These are phyloP conservation scores for Phytophthora multivora DNA, from an alignment of 352 stramenopile species.

Conservation along the genomic window DNA sequence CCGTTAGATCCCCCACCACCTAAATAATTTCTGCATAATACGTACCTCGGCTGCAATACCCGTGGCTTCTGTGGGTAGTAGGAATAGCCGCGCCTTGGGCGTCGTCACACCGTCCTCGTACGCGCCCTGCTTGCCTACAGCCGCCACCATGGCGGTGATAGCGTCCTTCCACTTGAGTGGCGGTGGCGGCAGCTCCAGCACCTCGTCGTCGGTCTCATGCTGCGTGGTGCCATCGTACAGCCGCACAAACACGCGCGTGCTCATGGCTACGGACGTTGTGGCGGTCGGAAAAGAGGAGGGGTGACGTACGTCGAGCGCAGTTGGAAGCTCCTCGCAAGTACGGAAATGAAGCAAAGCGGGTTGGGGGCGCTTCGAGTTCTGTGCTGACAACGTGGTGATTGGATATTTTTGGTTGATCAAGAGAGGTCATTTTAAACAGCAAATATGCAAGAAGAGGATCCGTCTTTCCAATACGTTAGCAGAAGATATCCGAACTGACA, in stretches of 20 bases:
- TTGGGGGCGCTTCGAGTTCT: constrained; percentile 10
- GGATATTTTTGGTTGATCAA: constrained; percentile 16
- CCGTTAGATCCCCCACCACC: constrained; percentile 10
- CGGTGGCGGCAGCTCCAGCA: constrained; percentile 66
- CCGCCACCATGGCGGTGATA: constrained; percentile 65
- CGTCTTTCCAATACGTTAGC: constrained; percentile 11
- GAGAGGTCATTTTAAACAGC: constrained; percentile 12
- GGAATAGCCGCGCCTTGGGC: constrained; percentile 61
- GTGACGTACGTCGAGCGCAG: background rate
- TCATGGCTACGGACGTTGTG: constrained; percentile 30
- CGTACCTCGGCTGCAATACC: constrained; percentile 70
- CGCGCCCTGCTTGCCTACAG: constrained; percentile 54
- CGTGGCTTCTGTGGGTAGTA: constrained; percentile 57
- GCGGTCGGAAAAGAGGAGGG: background rate
- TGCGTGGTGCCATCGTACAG: constrained; percentile 61
- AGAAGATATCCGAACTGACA: background rate
- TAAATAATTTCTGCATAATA: constrained; percentile 1
- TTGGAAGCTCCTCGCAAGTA: constrained; percentile 31
- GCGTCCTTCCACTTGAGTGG: constrained; percentile 74
- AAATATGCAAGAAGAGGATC: background rate
- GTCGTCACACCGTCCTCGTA: constrained; percentile 47
- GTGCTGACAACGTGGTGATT: constrained; percentile 22
- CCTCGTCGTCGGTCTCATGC: constrained; percentile 63
- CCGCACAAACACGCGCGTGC: constrained; percentile 78
- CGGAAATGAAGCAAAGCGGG: constrained; percentile 32